Conservation (phyloP, 352 stramenopile genomes). For the Globisporangium rhizosaccharum region DNA sequence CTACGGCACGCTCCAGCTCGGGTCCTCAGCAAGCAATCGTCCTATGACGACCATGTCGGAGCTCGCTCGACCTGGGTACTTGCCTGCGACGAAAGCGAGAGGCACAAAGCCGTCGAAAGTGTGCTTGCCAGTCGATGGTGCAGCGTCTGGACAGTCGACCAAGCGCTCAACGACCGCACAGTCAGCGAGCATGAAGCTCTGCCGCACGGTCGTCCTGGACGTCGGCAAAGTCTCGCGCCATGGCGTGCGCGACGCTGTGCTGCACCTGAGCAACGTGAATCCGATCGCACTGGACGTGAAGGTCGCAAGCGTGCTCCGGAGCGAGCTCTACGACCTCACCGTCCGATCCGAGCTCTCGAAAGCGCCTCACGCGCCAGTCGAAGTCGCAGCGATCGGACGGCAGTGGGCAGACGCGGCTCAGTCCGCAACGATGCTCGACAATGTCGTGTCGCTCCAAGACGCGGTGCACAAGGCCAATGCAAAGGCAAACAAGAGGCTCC, state of each 20-base stretch:
- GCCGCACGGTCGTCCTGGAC: slow-evolving; percentile 35
- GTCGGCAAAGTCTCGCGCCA: slow-evolving; percentile 33
- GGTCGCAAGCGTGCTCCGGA: slow-evolving; percentile 15
- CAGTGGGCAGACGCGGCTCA: slow-evolving; percentile 1
- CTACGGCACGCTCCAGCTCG: slow-evolving; percentile 29
- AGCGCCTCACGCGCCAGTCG: not conserved
- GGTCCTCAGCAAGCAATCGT: not conserved
- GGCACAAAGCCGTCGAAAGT: slow-evolving; percentile 1
- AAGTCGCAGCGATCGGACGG: slow-evolving; percentile 4
- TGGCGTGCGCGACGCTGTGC: slow-evolving; percentile 20
- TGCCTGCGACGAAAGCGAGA: not conserved
- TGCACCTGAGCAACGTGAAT: slow-evolving; percentile 46
- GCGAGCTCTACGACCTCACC: slow-evolving; percentile 16
- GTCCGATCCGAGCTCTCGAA: slow-evolving; percentile 17
- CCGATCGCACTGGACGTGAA: slow-evolving; percentile 27
- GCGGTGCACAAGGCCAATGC: not conserved
- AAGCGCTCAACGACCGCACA: not conserved
- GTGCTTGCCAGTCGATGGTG: slow-evolving; percentile 3
- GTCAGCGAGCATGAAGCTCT: slow-evolving; percentile 15
- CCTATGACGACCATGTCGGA: not conserved
- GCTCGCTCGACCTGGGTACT: too few species aligned
- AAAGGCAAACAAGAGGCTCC: not conserved
- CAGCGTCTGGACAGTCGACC: not conserved
- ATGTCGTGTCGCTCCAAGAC: not conserved
- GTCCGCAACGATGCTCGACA: not conserved